phyloP scores from a whole-genome alignment of 2,329 filamentous ascomycete species.

The Colletotrichum gigasporum region DNA sequence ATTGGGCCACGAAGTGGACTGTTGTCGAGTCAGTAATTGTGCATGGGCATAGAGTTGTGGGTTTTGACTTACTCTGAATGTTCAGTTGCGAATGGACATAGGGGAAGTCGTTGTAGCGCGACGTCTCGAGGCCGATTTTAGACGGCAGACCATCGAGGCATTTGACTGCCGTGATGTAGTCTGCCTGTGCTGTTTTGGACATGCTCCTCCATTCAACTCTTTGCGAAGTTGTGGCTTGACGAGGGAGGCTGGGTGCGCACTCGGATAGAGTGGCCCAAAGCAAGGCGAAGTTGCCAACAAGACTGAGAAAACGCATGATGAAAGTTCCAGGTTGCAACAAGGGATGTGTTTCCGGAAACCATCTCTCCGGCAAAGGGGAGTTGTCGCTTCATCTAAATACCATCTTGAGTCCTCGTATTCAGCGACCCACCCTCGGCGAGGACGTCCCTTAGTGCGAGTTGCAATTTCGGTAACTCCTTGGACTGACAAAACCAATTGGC shows the following conservation, averaged over 20 bases:
- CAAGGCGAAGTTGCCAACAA: neutral
- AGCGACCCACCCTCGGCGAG: neutral
- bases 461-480: slow-evolving; percentile 5
- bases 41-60: neutral
- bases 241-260: neutral
- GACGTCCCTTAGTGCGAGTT: neutral
- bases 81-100: slow-evolving; percentile 36
- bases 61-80: slow-evolving; percentile 5
- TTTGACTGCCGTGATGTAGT: slow-evolving; percentile 35
- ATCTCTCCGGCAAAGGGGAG: neutral
- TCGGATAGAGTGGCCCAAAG: neutral
- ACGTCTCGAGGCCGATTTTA: slow-evolving; percentile 33
- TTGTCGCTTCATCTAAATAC: neutral
- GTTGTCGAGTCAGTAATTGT: neutral
- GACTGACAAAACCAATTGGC: neutral
- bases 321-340: no score
- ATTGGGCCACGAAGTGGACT: slow-evolving; percentile 42
- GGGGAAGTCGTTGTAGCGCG: slow-evolving; percentile 44
- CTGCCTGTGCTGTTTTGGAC: neutral
- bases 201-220: slow-evolving; percentile 17
- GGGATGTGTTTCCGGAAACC: no score
- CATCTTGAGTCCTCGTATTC: neutral
- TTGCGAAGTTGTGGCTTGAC: neutral
- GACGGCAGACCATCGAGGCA: slow-evolving; percentile 41
- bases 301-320: neutral